phyloP scores from a whole-genome alignment of 371 early-diverging fungal genomes.

The Basidiobolus heterosporus region DNA sequence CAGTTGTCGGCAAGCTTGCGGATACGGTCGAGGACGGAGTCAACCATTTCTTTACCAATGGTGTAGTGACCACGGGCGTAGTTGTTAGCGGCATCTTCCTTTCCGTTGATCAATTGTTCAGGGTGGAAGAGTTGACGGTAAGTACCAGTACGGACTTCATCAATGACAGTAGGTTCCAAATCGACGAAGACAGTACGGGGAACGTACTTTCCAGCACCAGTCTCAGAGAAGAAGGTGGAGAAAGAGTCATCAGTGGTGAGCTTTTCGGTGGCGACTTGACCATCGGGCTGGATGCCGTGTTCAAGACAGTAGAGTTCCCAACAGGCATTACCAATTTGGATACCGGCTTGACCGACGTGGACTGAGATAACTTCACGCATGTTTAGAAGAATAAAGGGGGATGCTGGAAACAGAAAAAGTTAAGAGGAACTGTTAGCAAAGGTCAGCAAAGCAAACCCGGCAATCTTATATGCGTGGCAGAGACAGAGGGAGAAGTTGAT shows the following conservation, averaged over 20 bases:
- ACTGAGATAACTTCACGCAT: constrained; percentile 87
- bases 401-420: too few species aligned
- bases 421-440: too few species aligned
- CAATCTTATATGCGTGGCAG: too few species aligned
- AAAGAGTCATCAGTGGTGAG: constrained; percentile 30
- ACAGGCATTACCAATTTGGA: constrained; percentile 96
- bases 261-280: constrained; percentile 42
- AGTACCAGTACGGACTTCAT: constrained; percentile 73
- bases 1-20: constrained; percentile 96
- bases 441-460: too few species aligned
- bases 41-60: constrained; percentile 95
- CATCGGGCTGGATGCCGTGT: constrained; percentile 86
- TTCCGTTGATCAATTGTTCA: constrained; percentile 93
- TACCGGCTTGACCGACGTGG: constrained; percentile 92
- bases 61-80: constrained; percentile 99
- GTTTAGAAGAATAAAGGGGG: neutral
- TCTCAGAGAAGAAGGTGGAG: constrained; percentile 95
- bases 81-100: constrained; percentile 99
- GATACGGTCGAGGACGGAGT: constrained; percentile 89
- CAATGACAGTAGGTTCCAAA: constrained; percentile 81
- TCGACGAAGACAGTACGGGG: constrained; percentile 94
- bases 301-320: constrained; percentile 96
- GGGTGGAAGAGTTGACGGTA: constrained; percentile 97
- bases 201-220: constrained; percentile 94
- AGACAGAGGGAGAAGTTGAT: too few species aligned